Base-by-base conservation (phyloP, 2,329 filamentous ascomycete genomes). In the Colletotrichum nymphaeae region DNA sequence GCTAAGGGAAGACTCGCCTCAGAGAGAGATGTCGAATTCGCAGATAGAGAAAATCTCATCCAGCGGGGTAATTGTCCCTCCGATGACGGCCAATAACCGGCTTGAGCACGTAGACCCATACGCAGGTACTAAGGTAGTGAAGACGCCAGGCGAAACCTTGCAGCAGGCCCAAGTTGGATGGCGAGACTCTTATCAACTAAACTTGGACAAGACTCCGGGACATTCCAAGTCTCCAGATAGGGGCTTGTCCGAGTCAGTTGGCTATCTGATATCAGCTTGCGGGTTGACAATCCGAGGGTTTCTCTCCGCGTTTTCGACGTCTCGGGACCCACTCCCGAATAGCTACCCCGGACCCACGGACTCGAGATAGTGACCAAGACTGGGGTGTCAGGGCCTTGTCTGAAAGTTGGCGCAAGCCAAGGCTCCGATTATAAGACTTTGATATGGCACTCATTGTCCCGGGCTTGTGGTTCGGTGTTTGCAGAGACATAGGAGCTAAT, bases 311-410 rank as follows among this genome's bases (percentile, higher is more conserved):
- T 67, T 71, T 35, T 16, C 56, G 24, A 37, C 46, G 37, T 5
- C 52, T 52, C 62, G 62, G 62, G 63, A 66, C 62, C 67, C 67
- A 66, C 62, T 24, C 37, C 63, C 63, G 55, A 67, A 26, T 56
- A 5, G n/a, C 19, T 70, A 42, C 55, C 63, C 68, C 55, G 42
- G 63, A 70, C 68, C 63, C 63, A 67, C 55, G 30, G 14, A 12
- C 16, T 60, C 53, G 14, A 60, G 56, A 67, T 67, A 67, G 67
- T 30, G 46, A 60, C 30, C 37, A 67, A 71, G 63, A 4, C 19
- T 9, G n/a, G 68, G 5, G 19, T 59, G 37, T 42, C 62, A 42
- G 5, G 55, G 28, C 14, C 30, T 46, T n/a, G 14, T n/a, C 3
- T 12, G 60, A 7, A 7, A 42, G 3, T 30, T 42, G 58, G 6